Evolutionary conservation across 495 filamentous ascomycete species (phyloP), one percentile per base, ranked within the genome.

Genomic region (Tuber melanosporum): DNA sequence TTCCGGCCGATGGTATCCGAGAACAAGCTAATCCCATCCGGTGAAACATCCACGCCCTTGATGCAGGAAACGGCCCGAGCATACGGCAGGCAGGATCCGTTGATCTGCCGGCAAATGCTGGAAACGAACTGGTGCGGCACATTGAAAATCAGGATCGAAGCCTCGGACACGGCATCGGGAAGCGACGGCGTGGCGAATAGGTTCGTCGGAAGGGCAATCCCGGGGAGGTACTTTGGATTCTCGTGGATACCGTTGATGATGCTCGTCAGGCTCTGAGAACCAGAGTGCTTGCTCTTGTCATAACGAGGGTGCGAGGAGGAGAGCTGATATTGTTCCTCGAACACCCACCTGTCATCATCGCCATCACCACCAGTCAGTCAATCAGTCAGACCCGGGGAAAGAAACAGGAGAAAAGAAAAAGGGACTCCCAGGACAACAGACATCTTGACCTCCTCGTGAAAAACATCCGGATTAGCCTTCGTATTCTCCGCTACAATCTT

Each of bases 401-500:
- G 1, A 36, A 36, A 15, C 45, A 5, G 45, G 45, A 41, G 39
- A 66, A 36, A 3, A 19, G 32, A 2, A 36, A 36, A 66, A 62
- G 7, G 7, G 3, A 26, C n/a, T 10, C 52, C n/a, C 17, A 36
- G 71, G 43, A 44, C 46, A 42, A 97, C 95, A 93, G 93, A 98
- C 95, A 99, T 98, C 85, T 95, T 92, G 57, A 99, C 94, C 74
- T 94, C 89, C 80, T 90, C 85, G 78, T 98, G 91, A 83, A 98
- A 99, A 70, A 97, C 78, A 44, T 92, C 89, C 0, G 90, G 87
- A 85, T 98, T 88, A 78, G 87, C 90, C 74, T 87, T 87, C 39
- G 93, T 91, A 85, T 97, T 98, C 86, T 99, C 94, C 76, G 95
- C 94, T 72, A 97, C 88, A 77, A 99, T 95, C 86, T 99, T 99